These are phyloP conservation scores for Dryas octopetala DNA, from an alignment of 306 rosid genomes.

Conservation along the genomic window DNA sequence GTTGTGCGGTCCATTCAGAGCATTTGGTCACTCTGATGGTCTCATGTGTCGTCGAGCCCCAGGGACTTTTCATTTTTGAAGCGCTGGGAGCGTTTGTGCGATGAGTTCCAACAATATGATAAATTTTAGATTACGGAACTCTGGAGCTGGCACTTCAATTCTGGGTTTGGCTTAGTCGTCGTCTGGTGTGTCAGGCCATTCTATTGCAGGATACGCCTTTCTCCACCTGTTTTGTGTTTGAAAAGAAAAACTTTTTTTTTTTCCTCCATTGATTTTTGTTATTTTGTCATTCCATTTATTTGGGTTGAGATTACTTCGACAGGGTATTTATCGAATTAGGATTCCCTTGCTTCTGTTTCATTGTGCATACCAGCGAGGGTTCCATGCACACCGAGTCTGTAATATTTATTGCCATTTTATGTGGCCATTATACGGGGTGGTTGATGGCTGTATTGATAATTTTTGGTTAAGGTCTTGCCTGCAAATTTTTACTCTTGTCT, in stretches of 20 bases:
- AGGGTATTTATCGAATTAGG: conserved; percentile 18
- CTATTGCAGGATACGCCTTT: conserved; percentile 27
- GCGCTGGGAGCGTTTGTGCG: conserved; percentile 39
- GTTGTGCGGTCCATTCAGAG: conserved; percentile 43
- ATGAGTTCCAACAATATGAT: conserved; percentile 27
- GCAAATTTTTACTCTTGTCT: conserved; percentile 9
- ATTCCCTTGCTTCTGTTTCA: conserved; percentile 19
- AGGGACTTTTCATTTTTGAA: conserved; percentile 43
- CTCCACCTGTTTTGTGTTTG: conserved; percentile 12
- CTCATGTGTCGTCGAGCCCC: conserved; percentile 29
- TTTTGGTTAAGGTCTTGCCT: conserved; percentile 35
- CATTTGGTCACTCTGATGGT: conserved; percentile 46
- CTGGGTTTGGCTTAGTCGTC: conserved; percentile 28
- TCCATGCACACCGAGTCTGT: conserved; percentile 32
- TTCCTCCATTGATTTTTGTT: background rate
- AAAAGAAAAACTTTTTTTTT: background rate
- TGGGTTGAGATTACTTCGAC: conserved; percentile 21
- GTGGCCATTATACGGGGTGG: conserved; percentile 40
- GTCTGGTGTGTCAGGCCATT: conserved; percentile 30
- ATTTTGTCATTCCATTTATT: conserved; percentile 27
- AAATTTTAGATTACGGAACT: conserved; percentile 31
- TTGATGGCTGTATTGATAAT: conserved; percentile 42
- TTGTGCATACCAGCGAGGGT: conserved; percentile 29
- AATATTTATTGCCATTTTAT: conserved; percentile 38
- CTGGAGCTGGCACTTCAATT: conserved; percentile 33